Evolutionary conservation across 1,139 yeast genomes (phyloP), one percentile per base, ranked within the genome.

Genomic region (Candida sojae): DNA sequence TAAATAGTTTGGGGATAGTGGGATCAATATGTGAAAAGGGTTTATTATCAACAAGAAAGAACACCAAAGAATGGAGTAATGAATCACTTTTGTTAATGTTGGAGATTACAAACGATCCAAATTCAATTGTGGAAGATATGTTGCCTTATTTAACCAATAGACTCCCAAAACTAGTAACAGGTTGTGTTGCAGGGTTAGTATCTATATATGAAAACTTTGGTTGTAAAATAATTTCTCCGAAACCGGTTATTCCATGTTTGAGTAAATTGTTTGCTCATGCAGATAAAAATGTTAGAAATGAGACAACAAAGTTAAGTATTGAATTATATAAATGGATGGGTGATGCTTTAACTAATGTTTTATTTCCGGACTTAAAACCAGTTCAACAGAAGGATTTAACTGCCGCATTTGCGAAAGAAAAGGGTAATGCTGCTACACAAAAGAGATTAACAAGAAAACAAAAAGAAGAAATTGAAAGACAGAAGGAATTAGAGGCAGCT

Each of bases 381-480:
- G 90, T 91, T 11, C 98, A 93, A 64, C 95, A 90, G 65, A 88
- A 86, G 57, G 99, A 93, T 59, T 75, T 95, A 50, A 77, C 83
- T 4, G 80, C 82, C 37, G 84, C 93, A 17, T 90, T 93, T 64
- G 86, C 79, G 33, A 75, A 73, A 43, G 76, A 80, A 28, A 69
- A 70, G 46, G 73, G 63, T 46, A 62, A 63, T 39, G 56, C 64
- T 2, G 83, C 85, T 1, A 73, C 69, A 8, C 93, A 86, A 54
- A 71, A 73, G 45, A 71, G 96, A 52, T 67, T 75, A 10, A 75
- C 91, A 12, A 73, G 78, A 49, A 64, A 77, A 0, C 89, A 86
- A 57, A 65, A 66, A 45, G 61, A 53, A 34, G 67, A 63, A 42
- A 54, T 57, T 28, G 51, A 48, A 44, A 52, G 53, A 41, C 55